phyloP scores from a whole-genome alignment of 2,329 filamentous ascomycete genomes.

The Fusarium algeriense region DNA sequence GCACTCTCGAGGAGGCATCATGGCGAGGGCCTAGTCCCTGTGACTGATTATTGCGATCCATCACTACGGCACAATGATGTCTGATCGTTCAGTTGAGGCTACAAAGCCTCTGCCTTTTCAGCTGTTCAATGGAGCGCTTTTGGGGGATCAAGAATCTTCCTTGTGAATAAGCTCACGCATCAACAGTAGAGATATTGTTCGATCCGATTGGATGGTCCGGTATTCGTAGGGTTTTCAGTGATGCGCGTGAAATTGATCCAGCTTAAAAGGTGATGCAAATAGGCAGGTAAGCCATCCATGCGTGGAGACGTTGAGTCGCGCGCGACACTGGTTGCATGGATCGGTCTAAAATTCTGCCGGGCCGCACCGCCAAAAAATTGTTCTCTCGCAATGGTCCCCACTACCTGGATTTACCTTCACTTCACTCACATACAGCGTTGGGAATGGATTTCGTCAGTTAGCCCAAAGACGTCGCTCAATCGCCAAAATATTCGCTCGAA shows the following conservation, averaged over 20 bases:
- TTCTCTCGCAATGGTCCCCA: constrained; percentile 44
- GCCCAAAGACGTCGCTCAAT: constrained; percentile 42
- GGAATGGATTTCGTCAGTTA: constrained; percentile 44
- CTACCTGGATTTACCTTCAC: constrained; percentile 36
- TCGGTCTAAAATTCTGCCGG: constrained; percentile 56
- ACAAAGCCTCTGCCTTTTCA: neutral
- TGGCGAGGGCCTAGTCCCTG: constrained; percentile 68
- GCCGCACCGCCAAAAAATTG: constrained; percentile 61
- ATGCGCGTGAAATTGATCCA: constrained; percentile 1
- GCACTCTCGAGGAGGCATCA: constrained; percentile 66
- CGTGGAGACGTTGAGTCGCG: constrained; percentile 29
- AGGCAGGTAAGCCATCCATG: neutral
- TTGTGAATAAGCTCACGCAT: neutral
- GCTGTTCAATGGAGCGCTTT: neutral
- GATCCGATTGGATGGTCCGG: neutral
- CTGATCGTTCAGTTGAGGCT: neutral
- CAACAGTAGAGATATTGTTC: neutral
- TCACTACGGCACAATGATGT: constrained; percentile 38
- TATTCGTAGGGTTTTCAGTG: neutral
- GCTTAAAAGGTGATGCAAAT: constrained; percentile 30
- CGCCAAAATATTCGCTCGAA: constrained; percentile 35
- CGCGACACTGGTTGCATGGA: constrained; percentile 8
- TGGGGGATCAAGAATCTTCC: neutral
- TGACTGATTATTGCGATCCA: constrained; percentile 66
- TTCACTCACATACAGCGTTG: constrained; percentile 33